Evolutionary conservation across 2,329 filamentous ascomycete species (phyloP).

Genomic region (Plectosphaerella cucumerina): DNA sequence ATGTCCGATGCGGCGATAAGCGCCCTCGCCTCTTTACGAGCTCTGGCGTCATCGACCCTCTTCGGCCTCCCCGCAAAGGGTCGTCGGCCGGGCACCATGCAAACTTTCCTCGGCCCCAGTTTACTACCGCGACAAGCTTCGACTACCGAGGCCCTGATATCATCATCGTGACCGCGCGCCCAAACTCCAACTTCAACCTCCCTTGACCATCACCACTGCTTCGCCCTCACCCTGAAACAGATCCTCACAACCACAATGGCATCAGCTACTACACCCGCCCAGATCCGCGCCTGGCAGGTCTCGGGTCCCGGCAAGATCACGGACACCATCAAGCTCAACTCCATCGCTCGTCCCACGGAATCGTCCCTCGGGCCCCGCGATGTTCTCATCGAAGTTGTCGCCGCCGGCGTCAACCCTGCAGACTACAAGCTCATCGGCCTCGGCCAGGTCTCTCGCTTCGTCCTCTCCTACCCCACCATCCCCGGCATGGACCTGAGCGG

Average conservation of each 20-base stretch:
- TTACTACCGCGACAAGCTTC: no score
- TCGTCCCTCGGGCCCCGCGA: constrained; percentile 32
- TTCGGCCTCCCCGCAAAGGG: no score
- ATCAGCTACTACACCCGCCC: background rate
- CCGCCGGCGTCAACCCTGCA: constrained; percentile 54
- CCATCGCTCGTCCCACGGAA: constrained; percentile 34
- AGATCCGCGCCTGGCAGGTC: background rate
- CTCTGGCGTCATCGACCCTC: no score
- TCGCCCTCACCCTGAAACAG: background rate
- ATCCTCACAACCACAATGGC: background rate
- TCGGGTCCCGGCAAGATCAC: background rate
- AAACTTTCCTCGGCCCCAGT: no score
- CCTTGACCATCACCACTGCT: background rate
- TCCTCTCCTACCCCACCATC: constrained; percentile 36
- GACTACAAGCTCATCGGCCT: constrained; percentile 57
- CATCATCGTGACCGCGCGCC: no score
- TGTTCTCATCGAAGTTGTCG: constrained; percentile 51
- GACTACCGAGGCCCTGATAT: no score
- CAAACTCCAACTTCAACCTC: no score
- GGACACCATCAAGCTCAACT: constrained; percentile 6
- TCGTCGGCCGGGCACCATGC: no score
- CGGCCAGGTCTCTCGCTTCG: constrained; percentile 31
- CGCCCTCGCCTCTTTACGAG: no score
- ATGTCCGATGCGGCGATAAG: no score
- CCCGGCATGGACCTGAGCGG: constrained; percentile 49